Evolutionary conservation across 2,329 filamentous ascomycete species (phyloP), one percentile per base, ranked within the genome.

Genomic region (Trichoderma cornu-damae): DNA sequence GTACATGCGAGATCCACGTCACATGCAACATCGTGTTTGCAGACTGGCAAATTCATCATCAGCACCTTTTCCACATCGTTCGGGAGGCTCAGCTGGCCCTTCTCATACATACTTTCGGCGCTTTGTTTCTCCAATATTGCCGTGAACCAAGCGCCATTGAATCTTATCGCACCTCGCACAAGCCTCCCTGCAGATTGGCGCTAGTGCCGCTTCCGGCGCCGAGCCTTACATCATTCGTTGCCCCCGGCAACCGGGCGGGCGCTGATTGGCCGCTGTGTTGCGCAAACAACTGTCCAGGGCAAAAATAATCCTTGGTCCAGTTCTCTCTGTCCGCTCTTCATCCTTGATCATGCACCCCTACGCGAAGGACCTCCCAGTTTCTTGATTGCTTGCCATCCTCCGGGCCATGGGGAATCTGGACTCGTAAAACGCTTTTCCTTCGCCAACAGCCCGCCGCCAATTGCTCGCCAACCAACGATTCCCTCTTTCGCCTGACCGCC

Each of bases 361-460:
- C 58, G 47, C 58, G 34, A 43, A 35, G 20, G 24, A 57, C 53
- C 52, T 26, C n/a, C 44, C 46, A 50, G 53, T 38, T 50, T 38
- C 30, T 44, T 59, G 42, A 59, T 16, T 30, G 34, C 65, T 62
- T 69, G 63, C 64, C 65, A 63, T 63, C 61, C 62, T 67, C 65
- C 63, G 66, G 67, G 70, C 61, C 61, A 77, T 77, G 72, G 69
- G 61, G 67, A 63, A 62, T 63, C 66, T 66, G 62, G 67, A 74
- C 72, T 71, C 73, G 73, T 77, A 71, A 63, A 72, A 64, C 63
- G 73, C 72, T 63, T 51, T 61, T 68, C 70, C 70, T 58, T 59
- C 60, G 51, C 43, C 50, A 49, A 63, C 60, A 35, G 16, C 53
- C 26, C 47, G 46, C 59, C 48, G 46, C 54, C 61, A 62, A 64